These are phyloP conservation scores for Madurella fahalii DNA, from an alignment of 2,329 filamentous ascomycete species.

Conservation along the genomic window DNA sequence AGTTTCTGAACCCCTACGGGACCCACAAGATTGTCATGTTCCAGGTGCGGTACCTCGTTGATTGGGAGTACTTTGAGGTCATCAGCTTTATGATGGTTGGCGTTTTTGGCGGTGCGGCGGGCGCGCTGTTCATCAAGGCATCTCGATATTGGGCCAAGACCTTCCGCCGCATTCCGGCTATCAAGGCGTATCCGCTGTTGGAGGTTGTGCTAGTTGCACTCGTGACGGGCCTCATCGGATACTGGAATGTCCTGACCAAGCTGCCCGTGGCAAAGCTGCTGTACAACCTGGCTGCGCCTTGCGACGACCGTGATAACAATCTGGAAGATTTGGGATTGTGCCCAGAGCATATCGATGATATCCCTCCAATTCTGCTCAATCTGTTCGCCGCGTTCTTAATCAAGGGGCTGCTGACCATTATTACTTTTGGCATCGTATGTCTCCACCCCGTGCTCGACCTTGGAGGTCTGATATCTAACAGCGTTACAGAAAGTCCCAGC, in stretches of 20 bases:
- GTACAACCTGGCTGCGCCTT: slow-evolving; percentile 86
- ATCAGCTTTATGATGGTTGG: slow-evolving; percentile 81
- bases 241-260: slow-evolving; percentile 90
- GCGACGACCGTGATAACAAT: slow-evolving; percentile 62
- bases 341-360: slow-evolving; percentile 66
- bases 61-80: slow-evolving; percentile 94
- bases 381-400: slow-evolving; percentile 78
- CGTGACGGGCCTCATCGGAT: slow-evolving; percentile 78
- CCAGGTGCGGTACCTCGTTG: slow-evolving; percentile 81
- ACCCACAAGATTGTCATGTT: slow-evolving; percentile 97
- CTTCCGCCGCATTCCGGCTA: slow-evolving; percentile 74
- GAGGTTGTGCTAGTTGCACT: slow-evolving; percentile 87
- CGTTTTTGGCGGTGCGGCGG: slow-evolving; percentile 74
- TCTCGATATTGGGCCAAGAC: slow-evolving; percentile 84
- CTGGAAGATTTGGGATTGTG: slow-evolving; percentile 72
- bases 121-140: slow-evolving; percentile 95
- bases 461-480: background rate
- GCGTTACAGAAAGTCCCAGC: slow-evolving; percentile 73
- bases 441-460: too few relatives aligned
- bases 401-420: slow-evolving; percentile 81
- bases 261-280: slow-evolving; percentile 86
- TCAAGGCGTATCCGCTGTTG: slow-evolving; percentile 79
- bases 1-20: slow-evolving; percentile 93
- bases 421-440: slow-evolving; percentile 83
- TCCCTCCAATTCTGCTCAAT: slow-evolving; percentile 69